Evolutionary conservation across 2,329 filamentous ascomycete species (phyloP).

Genomic region (Alternaria sp.): DNA sequence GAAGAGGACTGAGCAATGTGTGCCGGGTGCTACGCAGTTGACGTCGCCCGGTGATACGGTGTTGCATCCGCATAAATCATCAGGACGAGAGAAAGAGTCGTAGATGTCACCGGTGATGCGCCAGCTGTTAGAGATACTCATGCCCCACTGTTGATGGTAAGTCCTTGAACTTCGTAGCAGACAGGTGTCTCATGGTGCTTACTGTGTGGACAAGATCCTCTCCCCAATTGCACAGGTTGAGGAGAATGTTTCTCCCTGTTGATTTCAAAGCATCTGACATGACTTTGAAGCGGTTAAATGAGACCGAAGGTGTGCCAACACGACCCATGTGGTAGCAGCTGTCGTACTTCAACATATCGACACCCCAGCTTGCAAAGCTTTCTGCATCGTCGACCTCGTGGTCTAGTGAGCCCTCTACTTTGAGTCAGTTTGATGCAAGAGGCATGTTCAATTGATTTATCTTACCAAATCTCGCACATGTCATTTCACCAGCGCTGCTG

Average conservation of each 20-base stretch:
- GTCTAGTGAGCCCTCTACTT: slow-evolving; percentile 29
- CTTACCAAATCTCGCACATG: slow-evolving; percentile 62
- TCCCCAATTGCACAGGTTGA: slow-evolving; percentile 47
- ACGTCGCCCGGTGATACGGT: slow-evolving; percentile 30
- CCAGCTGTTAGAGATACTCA: slow-evolving; percentile 45
- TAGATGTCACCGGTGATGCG: slow-evolving; percentile 41
- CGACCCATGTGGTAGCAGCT: slow-evolving; percentile 44
- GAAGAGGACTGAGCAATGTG: slow-evolving; percentile 37
- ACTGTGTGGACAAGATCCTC: slow-evolving; percentile 38
- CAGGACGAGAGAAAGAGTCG: slow-evolving; percentile 37
- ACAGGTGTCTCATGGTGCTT: too few species aligned
- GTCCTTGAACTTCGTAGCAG: too few species aligned
- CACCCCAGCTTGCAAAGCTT: slow-evolving; percentile 39
- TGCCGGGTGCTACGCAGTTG: slow-evolving; percentile 34
- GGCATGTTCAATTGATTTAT: too few species aligned
- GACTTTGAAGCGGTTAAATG: slow-evolving; percentile 36
- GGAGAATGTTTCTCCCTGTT: slow-evolving; percentile 32
- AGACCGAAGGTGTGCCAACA: slow-evolving; percentile 31
- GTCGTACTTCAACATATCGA: slow-evolving; percentile 48
- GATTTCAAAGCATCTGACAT: slow-evolving; percentile 34
- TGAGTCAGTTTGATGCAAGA: too few species aligned
- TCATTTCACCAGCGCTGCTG: slow-evolving; percentile 59
- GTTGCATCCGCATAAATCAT: slow-evolving; percentile 36
- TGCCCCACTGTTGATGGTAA: slow-evolving; percentile 37
- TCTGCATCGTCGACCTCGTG: slow-evolving; percentile 35